A percentile compares a stretch with the other conserved stretches of the same genome.
These are phyloP conservation scores for Neofusicoccum sp. DNA, from an alignment of 2,329 filamentous ascomycete genomes.

Conservation along the genomic window DNA sequence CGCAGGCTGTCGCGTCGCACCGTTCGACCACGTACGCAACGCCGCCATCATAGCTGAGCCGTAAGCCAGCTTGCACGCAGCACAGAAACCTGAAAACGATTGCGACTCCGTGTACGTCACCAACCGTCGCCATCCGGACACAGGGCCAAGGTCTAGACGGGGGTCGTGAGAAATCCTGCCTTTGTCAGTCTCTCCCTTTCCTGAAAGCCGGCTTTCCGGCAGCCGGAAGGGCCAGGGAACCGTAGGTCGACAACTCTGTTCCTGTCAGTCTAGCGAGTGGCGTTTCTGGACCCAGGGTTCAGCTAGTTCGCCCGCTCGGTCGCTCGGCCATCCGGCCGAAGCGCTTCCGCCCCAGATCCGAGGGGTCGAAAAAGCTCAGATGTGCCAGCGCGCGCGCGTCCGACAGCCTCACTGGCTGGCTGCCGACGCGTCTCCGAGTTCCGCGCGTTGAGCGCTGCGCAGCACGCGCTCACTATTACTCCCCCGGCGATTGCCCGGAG, in stretches of 20 bases:
- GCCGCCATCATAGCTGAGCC: too few species aligned
- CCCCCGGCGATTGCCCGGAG: background rate
- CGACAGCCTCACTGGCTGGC: too few species aligned
- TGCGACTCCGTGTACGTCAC: background rate
- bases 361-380: background rate
- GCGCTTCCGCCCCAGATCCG: constrained; percentile 1
- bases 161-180: background rate
- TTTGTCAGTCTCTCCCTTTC: too few species aligned
- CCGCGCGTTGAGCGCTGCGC: background rate
- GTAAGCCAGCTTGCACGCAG: too few species aligned
- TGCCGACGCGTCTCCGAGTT: background rate
- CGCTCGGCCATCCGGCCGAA: background rate
- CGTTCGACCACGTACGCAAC: too few species aligned
- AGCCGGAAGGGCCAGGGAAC: background rate
- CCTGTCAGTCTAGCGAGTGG: background rate
- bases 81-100: too few species aligned
- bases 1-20: too few species aligned
- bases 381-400: background rate
- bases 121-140: background rate
- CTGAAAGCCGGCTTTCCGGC: background rate
- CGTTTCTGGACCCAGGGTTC: background rate
- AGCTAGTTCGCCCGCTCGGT: background rate
- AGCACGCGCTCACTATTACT: background rate
- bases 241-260: too few species aligned
- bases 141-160: background rate